Base-by-base conservation (phyloP, 441 rosid species). In the Erysimum cheiri region DNA sequence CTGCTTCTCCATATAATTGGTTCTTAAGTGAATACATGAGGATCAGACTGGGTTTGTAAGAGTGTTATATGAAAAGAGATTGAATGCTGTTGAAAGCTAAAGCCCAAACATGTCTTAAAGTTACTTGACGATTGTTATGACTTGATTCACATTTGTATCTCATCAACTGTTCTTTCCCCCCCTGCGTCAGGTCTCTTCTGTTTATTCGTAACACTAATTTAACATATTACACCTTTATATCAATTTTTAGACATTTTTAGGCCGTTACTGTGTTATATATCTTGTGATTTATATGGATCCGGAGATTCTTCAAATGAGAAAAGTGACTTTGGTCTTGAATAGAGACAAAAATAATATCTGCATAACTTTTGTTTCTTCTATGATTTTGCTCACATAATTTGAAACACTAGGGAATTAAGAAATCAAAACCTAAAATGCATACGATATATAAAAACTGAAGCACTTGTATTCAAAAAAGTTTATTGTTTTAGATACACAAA, bases 61-160 rank as follows among this genome's bases (percentile, higher is more conserved):
- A 75, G 74, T 69, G 58, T 61, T 32, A 55, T 22, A 63, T 61
- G 40, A 55, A 75, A 75, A 40, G 3, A 14, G 55, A 63, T 69
- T 63, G 74, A 75, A 75, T 69, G 74, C 56, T 75, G 60, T 69
- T 63, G 54, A 69, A 63, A 72, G 6, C 41, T 75, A 32, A 63
- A 75, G 6, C 58, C 35, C 41, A 69, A 69, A 48, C 56, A 69
- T 40, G 61, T 28, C 66, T 62, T 54, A 9, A 35, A 29, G 50
- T 46, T 60, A 49, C 37, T 61, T 44, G 39, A 55, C 10, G 12
- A 50, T 67, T 46, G 69, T 67, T 54, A 24, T 6, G 9, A 24
- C 44, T 8, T 66, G 48, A 59, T 67, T 52, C 68, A 50, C 48
- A 32, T 52, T 19, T 61, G 55, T 41, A 14, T 70, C 53, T n/a